Conservation (phyloP, 2,329 filamentous ascomycete species). For the Colletotrichum lentis region DNA sequence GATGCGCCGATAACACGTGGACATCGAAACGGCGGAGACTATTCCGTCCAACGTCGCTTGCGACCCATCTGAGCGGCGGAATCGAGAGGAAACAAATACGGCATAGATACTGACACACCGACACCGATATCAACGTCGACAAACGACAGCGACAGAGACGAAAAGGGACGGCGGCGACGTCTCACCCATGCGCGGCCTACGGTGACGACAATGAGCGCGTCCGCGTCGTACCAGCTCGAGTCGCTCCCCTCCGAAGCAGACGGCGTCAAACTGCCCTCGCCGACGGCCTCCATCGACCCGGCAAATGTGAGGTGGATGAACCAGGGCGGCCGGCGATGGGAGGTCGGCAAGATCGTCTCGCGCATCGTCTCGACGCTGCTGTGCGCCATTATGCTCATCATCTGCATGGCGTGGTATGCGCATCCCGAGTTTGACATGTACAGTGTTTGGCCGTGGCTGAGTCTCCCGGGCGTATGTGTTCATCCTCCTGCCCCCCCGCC, state of each 20-base stretch:
- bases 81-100: neutral
- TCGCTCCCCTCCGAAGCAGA: slow-evolving; percentile 33
- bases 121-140: no score
- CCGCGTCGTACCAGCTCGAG: slow-evolving; percentile 36
- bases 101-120: neutral
- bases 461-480: slow-evolving; percentile 18
- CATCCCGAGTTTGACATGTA: neutral
- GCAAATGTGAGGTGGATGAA: slow-evolving; percentile 32
- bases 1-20: neutral
- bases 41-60: neutral
- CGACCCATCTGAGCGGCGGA: neutral
- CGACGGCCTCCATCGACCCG: slow-evolving; percentile 34
- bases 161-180: neutral
- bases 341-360: slow-evolving; percentile 41
- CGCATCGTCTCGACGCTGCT: slow-evolving; percentile 38
- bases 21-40: neutral
- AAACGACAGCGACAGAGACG: neutral
- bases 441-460: slow-evolving; percentile 4
- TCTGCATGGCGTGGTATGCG: slow-evolving; percentile 14
- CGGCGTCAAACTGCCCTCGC: slow-evolving; percentile 39
- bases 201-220: slow-evolving; percentile 25
- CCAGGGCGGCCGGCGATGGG: slow-evolving; percentile 38
- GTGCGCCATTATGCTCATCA: slow-evolving; percentile 33
- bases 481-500: neutral
- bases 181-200: slow-evolving; percentile 12